Percentiles rank a stretch among this genome's conserved stretches.
phyloP scores from a whole-genome alignment of 176 grass and related monocot genomes.

The Chloris gayana region DNA sequence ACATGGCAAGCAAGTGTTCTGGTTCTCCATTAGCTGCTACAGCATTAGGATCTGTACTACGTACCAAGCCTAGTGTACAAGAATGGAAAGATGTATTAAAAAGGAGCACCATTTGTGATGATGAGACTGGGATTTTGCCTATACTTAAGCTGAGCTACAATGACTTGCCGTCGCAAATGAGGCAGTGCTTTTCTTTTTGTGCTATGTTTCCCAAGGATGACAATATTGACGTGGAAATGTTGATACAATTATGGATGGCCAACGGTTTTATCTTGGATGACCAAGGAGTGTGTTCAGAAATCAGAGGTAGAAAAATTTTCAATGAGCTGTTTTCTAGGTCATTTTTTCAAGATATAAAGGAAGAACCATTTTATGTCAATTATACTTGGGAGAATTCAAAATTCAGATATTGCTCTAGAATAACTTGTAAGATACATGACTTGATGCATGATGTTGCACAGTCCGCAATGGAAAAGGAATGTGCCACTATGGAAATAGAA shows the following conservation, averaged over 20 bases:
- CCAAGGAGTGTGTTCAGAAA: not conserved
- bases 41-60: conserved; percentile 14
- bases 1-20: not conserved
- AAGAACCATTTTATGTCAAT: not conserved
- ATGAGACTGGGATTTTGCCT: not conserved
- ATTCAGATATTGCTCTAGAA: not conserved
- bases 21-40: conserved; percentile 36
- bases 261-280: not conserved
- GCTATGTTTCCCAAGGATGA: conserved; percentile 33
- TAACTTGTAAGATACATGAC: conserved; percentile 29
- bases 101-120: not conserved
- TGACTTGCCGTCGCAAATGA: not conserved
- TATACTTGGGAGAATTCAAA: not conserved
- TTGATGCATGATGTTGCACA: conserved; percentile 41
- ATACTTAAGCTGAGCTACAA: conserved; percentile 31
- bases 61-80: not conserved
- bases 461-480: not conserved
- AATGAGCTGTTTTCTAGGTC: not conserved
- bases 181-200: conserved; percentile 32
- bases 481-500: not conserved
- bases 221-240: not conserved
- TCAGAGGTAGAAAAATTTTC: conserved; percentile 11
- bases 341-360: conserved; percentile 22
- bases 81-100: conserved; percentile 24
- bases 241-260: conserved; percentile 37